Evolutionary conservation across 495 filamentous ascomycete genomes (phyloP).

Genomic region (Peziza echinospora): DNA sequence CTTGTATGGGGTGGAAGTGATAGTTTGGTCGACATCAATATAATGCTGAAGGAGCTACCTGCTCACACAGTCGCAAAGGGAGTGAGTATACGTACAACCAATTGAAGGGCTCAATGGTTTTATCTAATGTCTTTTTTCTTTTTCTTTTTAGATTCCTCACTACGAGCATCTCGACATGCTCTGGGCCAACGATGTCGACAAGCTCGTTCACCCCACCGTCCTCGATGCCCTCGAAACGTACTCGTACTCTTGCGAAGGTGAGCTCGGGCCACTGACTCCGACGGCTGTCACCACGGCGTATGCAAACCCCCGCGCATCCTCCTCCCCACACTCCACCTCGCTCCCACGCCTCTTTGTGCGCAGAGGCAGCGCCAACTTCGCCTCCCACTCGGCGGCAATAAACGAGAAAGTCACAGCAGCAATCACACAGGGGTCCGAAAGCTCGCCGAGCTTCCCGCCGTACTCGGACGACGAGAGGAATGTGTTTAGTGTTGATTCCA

Average conservation of each 20-base stretch:
- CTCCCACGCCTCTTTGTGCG: neutral
- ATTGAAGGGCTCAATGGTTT: too few species aligned
- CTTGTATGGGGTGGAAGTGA: conserved; percentile 84
- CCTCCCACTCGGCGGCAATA: neutral
- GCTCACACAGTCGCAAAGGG: conserved; percentile 59
- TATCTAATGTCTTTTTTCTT: too few species aligned
- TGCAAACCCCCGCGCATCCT: neutral
- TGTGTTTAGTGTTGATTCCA: neutral
- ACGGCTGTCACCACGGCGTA: neutral
- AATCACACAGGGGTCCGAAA: too few species aligned
- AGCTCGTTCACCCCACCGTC: conserved; percentile 72
- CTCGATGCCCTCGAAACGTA: conserved; percentile 64
- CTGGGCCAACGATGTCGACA: conserved; percentile 73
- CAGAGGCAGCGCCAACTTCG: neutral
- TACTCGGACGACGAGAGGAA: conserved; percentile 10
- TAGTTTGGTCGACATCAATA: conserved; percentile 79
- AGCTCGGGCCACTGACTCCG: conserved; percentile 3
- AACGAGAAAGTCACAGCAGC: neutral
- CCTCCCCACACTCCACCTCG: too few species aligned
- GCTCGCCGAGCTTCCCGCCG: conserved; percentile 1
- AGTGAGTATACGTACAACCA: conserved; percentile 2
- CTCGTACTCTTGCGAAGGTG: conserved; percentile 27
- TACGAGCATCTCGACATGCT: conserved; percentile 96
- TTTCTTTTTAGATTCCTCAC: conserved; percentile 50
- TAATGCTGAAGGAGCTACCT: conserved; percentile 78